Conservation (phyloP, 306 rosid species). For the Lagenaria siceraria region DNA sequence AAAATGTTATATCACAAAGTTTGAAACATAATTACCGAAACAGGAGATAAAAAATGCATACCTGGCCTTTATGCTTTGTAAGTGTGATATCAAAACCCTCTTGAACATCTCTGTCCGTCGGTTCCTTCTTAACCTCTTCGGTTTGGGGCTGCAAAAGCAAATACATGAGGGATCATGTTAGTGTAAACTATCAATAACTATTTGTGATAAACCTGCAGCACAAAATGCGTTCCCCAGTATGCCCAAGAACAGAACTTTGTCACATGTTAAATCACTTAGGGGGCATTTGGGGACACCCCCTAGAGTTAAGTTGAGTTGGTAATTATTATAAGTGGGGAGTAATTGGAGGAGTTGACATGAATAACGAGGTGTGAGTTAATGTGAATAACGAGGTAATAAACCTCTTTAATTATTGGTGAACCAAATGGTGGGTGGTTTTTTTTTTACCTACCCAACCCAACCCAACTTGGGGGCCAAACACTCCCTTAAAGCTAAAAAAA, state of each 20-base stretch:
- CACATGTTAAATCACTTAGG: background rate
- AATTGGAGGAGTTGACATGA: too few species aligned
- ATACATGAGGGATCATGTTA: background rate
- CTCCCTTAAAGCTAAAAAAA: too few species aligned
- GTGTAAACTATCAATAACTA: background rate
- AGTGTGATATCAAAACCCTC: slow-evolving; percentile 76
- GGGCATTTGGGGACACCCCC: too few species aligned
- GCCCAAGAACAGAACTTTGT: background rate
- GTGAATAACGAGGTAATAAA: too few species aligned
- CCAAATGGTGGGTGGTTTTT: too few species aligned
- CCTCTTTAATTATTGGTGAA: too few species aligned
- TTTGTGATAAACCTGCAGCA: background rate
- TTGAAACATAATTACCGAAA: background rate
- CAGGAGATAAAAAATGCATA: background rate
- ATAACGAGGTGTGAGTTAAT: too few species aligned
- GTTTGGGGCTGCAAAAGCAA: slow-evolving; percentile 58
- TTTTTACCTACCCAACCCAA: too few species aligned
- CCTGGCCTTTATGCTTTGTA: slow-evolving; percentile 93
- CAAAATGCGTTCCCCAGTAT: background rate
- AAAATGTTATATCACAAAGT: background rate
- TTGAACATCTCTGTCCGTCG: slow-evolving; percentile 62
- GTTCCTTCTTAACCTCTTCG: slow-evolving; percentile 84
- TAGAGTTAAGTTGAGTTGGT: too few species aligned
- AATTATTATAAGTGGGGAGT: too few species aligned
- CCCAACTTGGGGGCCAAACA: too few species aligned